Evolutionary conservation across 257 asterid species (phyloP), one percentile per base, ranked within the genome.

Genomic region (Solanum peruvianum): DNA sequence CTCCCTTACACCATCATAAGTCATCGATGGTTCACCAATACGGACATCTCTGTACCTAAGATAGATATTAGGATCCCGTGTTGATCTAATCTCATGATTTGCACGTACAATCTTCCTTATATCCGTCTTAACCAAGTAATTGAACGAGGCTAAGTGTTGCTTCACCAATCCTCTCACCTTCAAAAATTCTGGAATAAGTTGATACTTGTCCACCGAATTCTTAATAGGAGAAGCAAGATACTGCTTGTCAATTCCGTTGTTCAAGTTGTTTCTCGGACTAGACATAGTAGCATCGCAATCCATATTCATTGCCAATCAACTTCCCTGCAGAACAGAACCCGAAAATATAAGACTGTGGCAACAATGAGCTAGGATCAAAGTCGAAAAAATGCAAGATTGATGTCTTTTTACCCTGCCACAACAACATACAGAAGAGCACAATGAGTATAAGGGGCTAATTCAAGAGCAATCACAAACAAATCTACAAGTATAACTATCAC

Each of bases 101-200:
- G 96, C 96, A 45, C 87, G 89, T 47, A 97, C 94, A 44, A 97
- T 94, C 90, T 94, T 93, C 87, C 91, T 95, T 37, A 96, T 94
- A 45, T 91, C 96, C 0, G 93, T 92, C 89, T 87, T 88, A 64
- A 93, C 90, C 88, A 95, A 94, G 90, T 91, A 97, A 87, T 97
- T 97, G 82, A 93, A 97, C 84, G 99, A 97, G 86, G 95, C 99
- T 90, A 97, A 86, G 89, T 97, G 98, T 58, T 93, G 98, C 89
- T 95, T 97, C 94, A 95, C 99, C 87, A 97, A 93, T 52, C 98
- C 98, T 87, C 98, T 92, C 88, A 96, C 97, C 98, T 95, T 97
- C 44, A 97, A 87, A 81, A 94, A 97, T 86, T 95, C 99, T 0
- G 98, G 98, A 52, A 97, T 87, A 25, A 97, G 89, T 41, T 94